Base-by-base conservation (phyloP, 768 basidiomycete genomes). In the Suillus ampliporus region DNA sequence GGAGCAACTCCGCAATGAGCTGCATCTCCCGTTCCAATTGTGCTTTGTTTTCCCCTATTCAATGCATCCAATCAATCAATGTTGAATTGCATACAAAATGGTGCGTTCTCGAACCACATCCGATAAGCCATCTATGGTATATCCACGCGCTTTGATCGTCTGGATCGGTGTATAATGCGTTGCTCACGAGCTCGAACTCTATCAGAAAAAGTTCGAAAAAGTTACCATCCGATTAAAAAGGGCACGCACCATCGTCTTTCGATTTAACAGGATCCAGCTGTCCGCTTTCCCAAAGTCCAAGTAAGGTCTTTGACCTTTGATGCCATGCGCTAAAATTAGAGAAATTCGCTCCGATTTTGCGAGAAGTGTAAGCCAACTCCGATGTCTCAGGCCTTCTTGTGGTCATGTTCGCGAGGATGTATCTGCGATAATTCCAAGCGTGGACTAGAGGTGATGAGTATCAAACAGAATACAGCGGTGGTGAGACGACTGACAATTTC, bases 241-340 rank as follows among this genome's bases (percentile, higher is more conserved):
- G 23, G 38, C 43, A 57, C 83, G 54, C 68, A 89, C 94, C 95
- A 75, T 88, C 82, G 70, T 93, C 88, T 68, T 86, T 86, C 40
- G 85, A 86, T 68, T 83, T 80, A 15, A 70, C 58, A 57, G 82
- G 79, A 60, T 89, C 83, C 14, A 85, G 70, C 64, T 82, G 78
- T 19, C 84, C 86, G 35, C 73, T 73, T 40, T 80, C 82, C 90
- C 92, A 94, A 19, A 96, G 71, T 4, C 81, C 82, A 0, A 82
- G 72, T 34, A 92, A 80, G 9, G 95, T 81, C 71, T 95, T 97
- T 1, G 94, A 93, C 38, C 97, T 87, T 68, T 97, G 95, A 75
- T 99, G 97, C 97, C 97, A 99, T 23, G 97, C 97, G 65, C 95
- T 97, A 73, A 97, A 99, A 74, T 99, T 99, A 38, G 94, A 97